phyloP scores from a whole-genome alignment of 768 basidiomycete genomes.

The Sporobolomyces pararoseus region DNA sequence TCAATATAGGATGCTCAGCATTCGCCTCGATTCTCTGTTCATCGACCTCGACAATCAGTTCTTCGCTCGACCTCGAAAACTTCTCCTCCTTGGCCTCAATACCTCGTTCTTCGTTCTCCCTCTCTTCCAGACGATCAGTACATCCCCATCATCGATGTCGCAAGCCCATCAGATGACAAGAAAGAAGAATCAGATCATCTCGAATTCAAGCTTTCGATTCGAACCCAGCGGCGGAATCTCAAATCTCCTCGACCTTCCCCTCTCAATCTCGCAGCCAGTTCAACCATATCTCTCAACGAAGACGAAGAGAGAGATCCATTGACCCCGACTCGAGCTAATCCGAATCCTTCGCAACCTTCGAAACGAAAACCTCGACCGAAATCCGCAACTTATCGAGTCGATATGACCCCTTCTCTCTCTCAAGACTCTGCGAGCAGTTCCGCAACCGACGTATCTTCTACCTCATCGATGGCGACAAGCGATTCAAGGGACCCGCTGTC shows the following conservation, averaged over 20 bases:
- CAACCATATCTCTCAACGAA: background rate
- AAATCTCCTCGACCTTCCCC: background rate
- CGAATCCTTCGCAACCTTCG: background rate
- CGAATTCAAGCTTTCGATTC: background rate
- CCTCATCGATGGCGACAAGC: background rate
- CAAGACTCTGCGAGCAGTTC: too few relatives aligned
- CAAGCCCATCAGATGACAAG: background rate
- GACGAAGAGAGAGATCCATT: background rate
- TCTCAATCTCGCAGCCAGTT: background rate
- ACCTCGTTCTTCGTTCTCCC: conserved; percentile 19
- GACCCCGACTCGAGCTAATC: background rate
- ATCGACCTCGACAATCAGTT: conserved; percentile 7
- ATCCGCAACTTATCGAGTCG: conserved; percentile 3
- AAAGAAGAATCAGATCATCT: background rate
- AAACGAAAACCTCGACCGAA: conserved; percentile 3
- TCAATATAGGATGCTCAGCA: conserved; percentile 24
- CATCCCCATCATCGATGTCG: conserved; percentile 12
- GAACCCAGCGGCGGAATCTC: background rate
- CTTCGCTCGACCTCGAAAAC: background rate
- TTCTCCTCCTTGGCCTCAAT: conserved; percentile 12
- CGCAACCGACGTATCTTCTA: too few relatives aligned
- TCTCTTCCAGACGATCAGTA: background rate
- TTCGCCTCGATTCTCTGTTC: conserved; percentile 9
- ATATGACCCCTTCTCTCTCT: conserved; percentile 3
- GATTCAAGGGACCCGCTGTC: background rate